Base-by-base conservation (phyloP, 345 rosid genomes). In the Eucalyptus leucophloia region DNA sequence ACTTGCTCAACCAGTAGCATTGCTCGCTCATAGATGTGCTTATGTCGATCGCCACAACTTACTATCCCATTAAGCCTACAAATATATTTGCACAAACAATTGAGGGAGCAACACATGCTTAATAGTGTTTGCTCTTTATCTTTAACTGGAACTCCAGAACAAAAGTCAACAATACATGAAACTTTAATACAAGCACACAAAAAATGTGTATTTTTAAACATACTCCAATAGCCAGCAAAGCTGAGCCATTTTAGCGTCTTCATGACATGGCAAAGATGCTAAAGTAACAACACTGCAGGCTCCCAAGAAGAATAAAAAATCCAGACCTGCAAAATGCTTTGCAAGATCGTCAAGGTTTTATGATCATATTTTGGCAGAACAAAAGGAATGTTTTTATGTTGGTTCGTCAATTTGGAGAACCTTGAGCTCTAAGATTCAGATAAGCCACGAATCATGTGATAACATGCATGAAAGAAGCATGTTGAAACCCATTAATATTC, bases 1-100 rank as follows among this genome's bases (percentile, higher is more conserved):
- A 97, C 99, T 95, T 98, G 99, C 93, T 96, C 99, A 90, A 96
- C 98, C 47, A 96, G 91, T 85, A 96, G 92, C 97, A 97, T 95
- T 82, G 98, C 97, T 94, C 99, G 97, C 89, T 96, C 94, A 93
- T 94, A 96, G 49, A 98, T 96, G 92, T 97, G 98, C 90, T 94
- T 92, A 92, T 97, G 88, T 26, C 95, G 92, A 89, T 94, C 91
- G 88, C 99, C 99, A 91, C 98, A 98, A 53, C 96, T 95, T 92
- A 95, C 97, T 93, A 97, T 98, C 88, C 99, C 99, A 91, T 97
- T 95, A 86, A 98, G 96, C 90, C 99, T 98, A 87, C 58, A 92
- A 83, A 89, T 49, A 37, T 90, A 37, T 88, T 91, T 28, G 88
- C 40, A 89, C 0, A 49, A 87, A 65, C 82, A 34, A 72, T 72